Conservation (phyloP, 202 grass and related monocot genomes). For the Cymbopogon flexuosus region DNA sequence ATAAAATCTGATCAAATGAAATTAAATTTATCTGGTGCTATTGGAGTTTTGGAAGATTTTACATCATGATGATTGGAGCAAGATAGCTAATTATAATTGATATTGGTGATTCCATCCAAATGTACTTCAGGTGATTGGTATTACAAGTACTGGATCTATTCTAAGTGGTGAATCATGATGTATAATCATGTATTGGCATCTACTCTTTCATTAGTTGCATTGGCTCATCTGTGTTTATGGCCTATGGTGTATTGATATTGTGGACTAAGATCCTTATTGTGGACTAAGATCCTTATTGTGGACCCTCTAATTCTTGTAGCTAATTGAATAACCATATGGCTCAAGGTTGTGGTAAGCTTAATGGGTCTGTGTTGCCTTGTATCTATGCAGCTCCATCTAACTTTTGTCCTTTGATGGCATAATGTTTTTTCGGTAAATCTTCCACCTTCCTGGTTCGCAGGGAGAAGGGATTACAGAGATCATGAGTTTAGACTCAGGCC, state of each 20-base stretch:
- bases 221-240: conserved; percentile 49
- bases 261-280: too few species aligned
- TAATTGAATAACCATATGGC: conserved; percentile 55
- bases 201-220: conserved; percentile 45
- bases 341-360: conserved; percentile 69
- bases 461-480: conserved; percentile 52
- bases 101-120: conserved; percentile 22
- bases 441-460: conserved; percentile 38
- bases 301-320: conserved; percentile 49
- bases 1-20: conserved; percentile 39
- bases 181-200: conserved; percentile 41
- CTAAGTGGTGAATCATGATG: conserved; percentile 38
- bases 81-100: conserved; percentile 35
- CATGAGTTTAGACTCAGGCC: conserved; percentile 56
- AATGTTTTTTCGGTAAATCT: conserved; percentile 19
- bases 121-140: conserved; percentile 41
- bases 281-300: conserved; percentile 17
- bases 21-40: conserved; percentile 31
- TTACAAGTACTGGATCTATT: conserved; percentile 39
- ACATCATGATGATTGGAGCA: conserved; percentile 23
- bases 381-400: conserved; percentile 23
- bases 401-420: not conserved
- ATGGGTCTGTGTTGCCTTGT: conserved; percentile 40
- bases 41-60: conserved; percentile 32
- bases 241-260: conserved; percentile 7